Evolutionary conservation across 2,329 filamentous ascomycete genomes (phyloP), one percentile per base, ranked within the genome.

Genomic region (Diaporthe ilicicola): DNA sequence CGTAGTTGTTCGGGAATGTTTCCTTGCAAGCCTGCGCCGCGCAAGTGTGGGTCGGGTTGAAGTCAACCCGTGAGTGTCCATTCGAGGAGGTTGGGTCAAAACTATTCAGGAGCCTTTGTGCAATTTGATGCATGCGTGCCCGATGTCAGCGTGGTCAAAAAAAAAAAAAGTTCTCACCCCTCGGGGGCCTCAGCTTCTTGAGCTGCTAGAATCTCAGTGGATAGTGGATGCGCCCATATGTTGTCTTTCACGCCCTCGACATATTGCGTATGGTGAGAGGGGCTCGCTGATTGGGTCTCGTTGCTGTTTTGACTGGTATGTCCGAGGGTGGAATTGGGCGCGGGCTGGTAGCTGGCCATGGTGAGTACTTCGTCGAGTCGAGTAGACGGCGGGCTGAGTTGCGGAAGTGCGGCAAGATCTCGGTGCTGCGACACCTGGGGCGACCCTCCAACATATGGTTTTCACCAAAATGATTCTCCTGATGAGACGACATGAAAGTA

Each of bases 171-270:
- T 0, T 6, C 51, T 54, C 29, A 54, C 51, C 51, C 51, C 1
- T 1, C 15, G 10, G 1, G 0, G 4, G 1, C 27, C 1, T 8
- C 17, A 34, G 19, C 27, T 17, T 32, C 50, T 3, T 5, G 24
- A 12, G 22, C 15, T 15, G 2, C 15, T 12, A 15, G 1, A 34
- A n/a, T 34, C 5, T n/a, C 15, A 15, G 6, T 13, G 29, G 9
- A 29, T 37, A 22, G 0, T 12, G 1, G 10, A 22, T 54, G 51
- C 10, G 51, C 27, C 27, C 7, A 2, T 32, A 27, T 34, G 27
- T 4, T 12, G 9, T 54, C 51, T 8, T 34, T 54, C 29, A 8
- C 51, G n/a, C 51, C 29, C 9, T 37, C 17, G 6, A 10, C 19
- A 7, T 22, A 10, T 9, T 54, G 19, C 6, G 10, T 27, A 34